phyloP scores from a whole-genome alignment of 2,329 filamentous ascomycete genomes.

The Arthrobotrys conoides region DNA sequence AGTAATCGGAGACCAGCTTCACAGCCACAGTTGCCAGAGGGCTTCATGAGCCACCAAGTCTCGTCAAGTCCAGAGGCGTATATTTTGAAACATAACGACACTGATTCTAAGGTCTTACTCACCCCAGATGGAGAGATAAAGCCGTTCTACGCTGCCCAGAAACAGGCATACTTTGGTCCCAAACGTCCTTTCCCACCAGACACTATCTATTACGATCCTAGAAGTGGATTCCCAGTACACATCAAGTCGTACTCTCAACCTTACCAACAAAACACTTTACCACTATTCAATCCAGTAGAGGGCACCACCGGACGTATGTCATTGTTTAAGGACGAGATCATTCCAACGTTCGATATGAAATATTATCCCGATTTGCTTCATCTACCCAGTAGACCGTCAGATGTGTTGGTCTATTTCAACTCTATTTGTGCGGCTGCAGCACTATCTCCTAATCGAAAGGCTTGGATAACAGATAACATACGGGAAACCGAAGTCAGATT shows the following conservation, averaged over 20 bases:
- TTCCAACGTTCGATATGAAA: slow-evolving; percentile 32
- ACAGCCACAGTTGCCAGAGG: slow-evolving; percentile 8
- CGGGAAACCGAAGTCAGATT: neutral
- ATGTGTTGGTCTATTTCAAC: slow-evolving; percentile 44
- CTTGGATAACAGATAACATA: slow-evolving; percentile 29
- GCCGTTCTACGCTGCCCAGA: slow-evolving; percentile 6
- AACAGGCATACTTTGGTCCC: slow-evolving; percentile 13
- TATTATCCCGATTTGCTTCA: slow-evolving; percentile 28
- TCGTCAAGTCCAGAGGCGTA: slow-evolving; percentile 27
- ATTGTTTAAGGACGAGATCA: slow-evolving; percentile 21
- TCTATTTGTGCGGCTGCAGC: slow-evolving; percentile 29
- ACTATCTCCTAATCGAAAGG: neutral
- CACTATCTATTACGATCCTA: neutral
- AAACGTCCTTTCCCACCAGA: neutral
- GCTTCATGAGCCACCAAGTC: neutral
- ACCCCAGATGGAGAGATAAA: slow-evolving; percentile 6
- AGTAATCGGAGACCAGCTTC: neutral
- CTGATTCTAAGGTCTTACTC: slow-evolving; percentile 11
- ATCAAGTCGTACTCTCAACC: neutral
- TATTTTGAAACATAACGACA: slow-evolving; percentile 27
- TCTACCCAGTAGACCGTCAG: slow-evolving; percentile 17
- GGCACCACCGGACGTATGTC: slow-evolving; percentile 1
- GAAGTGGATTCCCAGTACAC: neutral
- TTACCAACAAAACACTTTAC: neutral
- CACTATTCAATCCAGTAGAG: slow-evolving; percentile 20